Percentiles rank a stretch among this genome's conserved stretches.
Conservation (phyloP, 495 filamentous ascomycete genomes). For the Aspergillus biplanus region DNA sequence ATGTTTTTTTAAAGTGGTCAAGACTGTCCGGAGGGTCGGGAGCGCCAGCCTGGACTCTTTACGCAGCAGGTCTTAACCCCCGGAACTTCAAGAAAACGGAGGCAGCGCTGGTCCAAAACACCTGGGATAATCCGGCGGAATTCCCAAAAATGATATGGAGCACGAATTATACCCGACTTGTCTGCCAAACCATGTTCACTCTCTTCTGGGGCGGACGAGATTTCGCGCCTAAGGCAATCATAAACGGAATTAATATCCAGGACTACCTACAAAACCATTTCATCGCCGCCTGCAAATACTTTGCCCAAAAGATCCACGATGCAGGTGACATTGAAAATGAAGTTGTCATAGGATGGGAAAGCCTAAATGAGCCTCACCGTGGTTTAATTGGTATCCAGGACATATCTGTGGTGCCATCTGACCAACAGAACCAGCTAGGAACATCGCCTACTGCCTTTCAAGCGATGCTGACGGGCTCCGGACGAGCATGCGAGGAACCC, state of each 20-base stretch:
- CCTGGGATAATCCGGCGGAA: conserved; percentile 78
- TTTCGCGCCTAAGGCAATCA: conserved; percentile 94
- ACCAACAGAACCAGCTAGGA: conserved; percentile 91
- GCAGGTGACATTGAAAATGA: conserved; percentile 87
- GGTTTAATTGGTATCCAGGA: conserved; percentile 87
- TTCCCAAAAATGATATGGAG: conserved; percentile 99
- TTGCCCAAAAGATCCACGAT: conserved; percentile 84
- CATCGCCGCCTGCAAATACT: conserved; percentile 73
- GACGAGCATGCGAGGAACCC: conserved; percentile 83
- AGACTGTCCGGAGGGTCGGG: conserved; percentile 92
- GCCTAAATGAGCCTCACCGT: conserved; percentile 89
- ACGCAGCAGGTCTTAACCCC: conserved; percentile 90
- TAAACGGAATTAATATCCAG: conserved; percentile 94
- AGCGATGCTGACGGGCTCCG: conserved; percentile 86
- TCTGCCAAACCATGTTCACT: conserved; percentile 89
- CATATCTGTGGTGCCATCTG: conserved; percentile 76
- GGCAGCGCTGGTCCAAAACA: conserved; percentile 93
- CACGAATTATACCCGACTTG: conserved; percentile 90
- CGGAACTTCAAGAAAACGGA: conserved; percentile 81
- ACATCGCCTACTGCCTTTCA: conserved; percentile 96
- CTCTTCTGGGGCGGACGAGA: conserved; percentile 91
- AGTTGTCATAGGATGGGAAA: conserved; percentile 94
- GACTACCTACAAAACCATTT: conserved; percentile 93
- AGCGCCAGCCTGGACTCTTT: conserved; percentile 96
- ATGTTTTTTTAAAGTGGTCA: conserved; percentile 72